Base-by-base conservation (phyloP, 192 early-diverging fungal genomes). In the Umbelopsis isabellina region DNA sequence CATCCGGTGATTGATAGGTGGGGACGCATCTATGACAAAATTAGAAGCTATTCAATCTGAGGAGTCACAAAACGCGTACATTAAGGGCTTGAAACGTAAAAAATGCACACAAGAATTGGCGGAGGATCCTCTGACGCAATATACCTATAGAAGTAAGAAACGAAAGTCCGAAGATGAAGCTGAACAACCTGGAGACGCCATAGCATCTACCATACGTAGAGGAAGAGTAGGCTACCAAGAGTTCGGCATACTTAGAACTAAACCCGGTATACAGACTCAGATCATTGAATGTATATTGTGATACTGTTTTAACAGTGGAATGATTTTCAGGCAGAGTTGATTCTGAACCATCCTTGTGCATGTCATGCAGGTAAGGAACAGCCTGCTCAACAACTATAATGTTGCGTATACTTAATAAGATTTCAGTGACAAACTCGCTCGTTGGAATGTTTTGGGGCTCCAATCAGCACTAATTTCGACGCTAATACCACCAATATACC, bases 401-500 rank as follows among this genome's bases (percentile, higher is more conserved):
- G 33, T 61, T 15, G 9, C 21, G 1, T 41, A 12, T 50, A 18
- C 25, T 55, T 22, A 64, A 20, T 9, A 41, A 41, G 37, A 1
- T 41, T 30, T 80, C 73, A 94, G 92, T 74, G 96, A 98, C 82
- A 98, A 98, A 76, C 85, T 98, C 15, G 92, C 93, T 0, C 87
- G 86, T 35, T 98, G 96, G 96, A 91, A 86, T 65, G 84, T 91
- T 20, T 72, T 97, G 25, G 95, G 95, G 2, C 72, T 96, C 2
- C 86, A 88, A 48, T 93, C 93, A 0, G 84, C 87, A 7, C 70
- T 95, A 16, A 72, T 98, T 0, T 75, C 89, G 0, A 69, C 79
- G n/a, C 55, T 91, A 16, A 75, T 90, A 21, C 49, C 78, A 15
- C 94, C 96, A 0, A 75, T 97, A 10, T 92, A 90, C 69, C 76